These are phyloP conservation scores for Neurospora sp. DNA, from an alignment of 495 filamentous ascomycete species.

Conservation along the genomic window DNA sequence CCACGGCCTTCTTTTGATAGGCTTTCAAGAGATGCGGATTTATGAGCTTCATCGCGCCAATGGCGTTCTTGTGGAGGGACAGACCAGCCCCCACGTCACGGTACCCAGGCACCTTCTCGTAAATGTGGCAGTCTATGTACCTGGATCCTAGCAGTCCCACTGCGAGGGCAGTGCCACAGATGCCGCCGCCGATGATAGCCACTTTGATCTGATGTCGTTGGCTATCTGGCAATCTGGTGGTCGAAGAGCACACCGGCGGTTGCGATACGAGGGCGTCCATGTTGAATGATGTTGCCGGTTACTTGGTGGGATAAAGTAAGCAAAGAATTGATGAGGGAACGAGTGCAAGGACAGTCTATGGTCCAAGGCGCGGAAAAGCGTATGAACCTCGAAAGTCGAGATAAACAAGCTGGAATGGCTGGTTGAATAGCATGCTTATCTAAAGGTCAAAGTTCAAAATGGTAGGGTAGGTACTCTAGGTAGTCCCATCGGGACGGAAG, in stretches of 20 bases:
- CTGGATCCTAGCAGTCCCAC: slow-evolving; percentile 17
- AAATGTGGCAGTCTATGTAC: slow-evolving; percentile 23
- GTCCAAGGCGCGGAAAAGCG: background rate
- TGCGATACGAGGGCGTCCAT: background rate
- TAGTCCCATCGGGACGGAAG: background rate
- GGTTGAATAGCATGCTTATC: background rate
- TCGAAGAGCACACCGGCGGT: background rate
- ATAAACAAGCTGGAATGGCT: background rate
- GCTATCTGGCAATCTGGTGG: background rate
- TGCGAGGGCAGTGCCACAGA: slow-evolving; percentile 26
- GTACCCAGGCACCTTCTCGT: slow-evolving; percentile 20
- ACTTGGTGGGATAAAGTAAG: background rate
- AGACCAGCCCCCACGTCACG: slow-evolving; percentile 29
- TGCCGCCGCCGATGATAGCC: slow-evolving; percentile 29
- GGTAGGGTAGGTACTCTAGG: background rate
- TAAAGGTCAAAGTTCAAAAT: background rate
- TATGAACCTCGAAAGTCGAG: background rate
- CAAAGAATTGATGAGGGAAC: background rate
- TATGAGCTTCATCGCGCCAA: slow-evolving; percentile 25
- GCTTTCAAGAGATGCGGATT: slow-evolving; percentile 23
- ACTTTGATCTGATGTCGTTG: slow-evolving; percentile 10
- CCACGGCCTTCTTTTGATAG: slow-evolving; percentile 25
- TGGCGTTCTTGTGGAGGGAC: slow-evolving; percentile 28
- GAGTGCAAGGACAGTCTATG: background rate
- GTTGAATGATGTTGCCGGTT: background rate